Evolutionary conservation across 352 stramenopile species (phyloP), one percentile per base, ranked within the genome.

Genomic region (Globisporangium polare): DNA sequence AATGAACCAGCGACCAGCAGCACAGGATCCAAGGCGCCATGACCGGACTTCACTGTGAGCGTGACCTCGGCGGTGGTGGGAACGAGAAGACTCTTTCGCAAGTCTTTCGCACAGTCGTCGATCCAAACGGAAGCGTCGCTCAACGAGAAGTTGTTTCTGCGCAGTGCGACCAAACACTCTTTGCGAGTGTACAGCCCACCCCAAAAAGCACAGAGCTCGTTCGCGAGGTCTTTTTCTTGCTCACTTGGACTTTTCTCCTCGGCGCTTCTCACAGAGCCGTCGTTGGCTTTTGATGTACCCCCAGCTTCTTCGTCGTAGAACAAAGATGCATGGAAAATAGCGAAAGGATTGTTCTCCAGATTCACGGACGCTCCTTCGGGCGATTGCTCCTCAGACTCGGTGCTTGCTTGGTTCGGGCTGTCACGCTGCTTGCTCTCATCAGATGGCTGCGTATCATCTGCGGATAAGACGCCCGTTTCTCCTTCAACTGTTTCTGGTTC

Each of bases 1-100:
- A 90, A 90, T 45, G 83, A 88, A 13, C 80, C 83, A 5, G 80
- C 83, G 26, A 92, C 78, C 6, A 92, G 71, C 29, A 92, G 43
- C 47, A 90, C 79, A n/a, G 83, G 83, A 64, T 92, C 83, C 27
- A 92, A 50, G 3, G 67, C 71, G 46, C 67, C 68, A 0, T 66
- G 65, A n/a, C 72, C 75, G 5, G 68, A 22, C 45, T 77, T 77
- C 29, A 65, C 58, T 5, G 63, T 59, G 2, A 83, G 62, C 18
- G 64, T 55, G 4, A 83, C 66, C 13, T 62, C 72, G 37, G 56
- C 68, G 41, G 71, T n/a, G 8, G 68, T 83, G 5, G 75, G 68
- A 24, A 89, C 51, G 6, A 88, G 71, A 50, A 78, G 67, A 15
- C 61, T 50, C 37, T 75, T 71, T 43, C 74, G 77, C 10, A 89